A percentile compares a stretch with the other conserved stretches of the same genome.
Conservation (phyloP, 768 basidiomycete genomes). For the Boletus insuetus region DNA sequence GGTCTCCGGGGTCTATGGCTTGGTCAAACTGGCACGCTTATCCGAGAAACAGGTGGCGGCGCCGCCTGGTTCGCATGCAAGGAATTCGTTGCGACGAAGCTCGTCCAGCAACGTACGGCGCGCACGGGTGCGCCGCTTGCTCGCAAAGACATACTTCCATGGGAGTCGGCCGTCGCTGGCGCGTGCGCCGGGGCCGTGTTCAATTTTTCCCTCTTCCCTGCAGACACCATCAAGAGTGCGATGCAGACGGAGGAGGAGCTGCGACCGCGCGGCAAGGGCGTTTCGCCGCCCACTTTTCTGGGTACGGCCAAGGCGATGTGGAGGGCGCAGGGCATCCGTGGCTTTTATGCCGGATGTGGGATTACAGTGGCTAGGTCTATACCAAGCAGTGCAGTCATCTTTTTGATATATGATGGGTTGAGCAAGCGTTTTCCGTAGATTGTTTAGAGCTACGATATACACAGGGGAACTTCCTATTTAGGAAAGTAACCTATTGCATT, state of each 20-base stretch:
- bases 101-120: conserved; percentile 50
- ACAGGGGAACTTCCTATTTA: background rate
- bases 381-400: conserved; percentile 90
- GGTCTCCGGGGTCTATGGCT: conserved; percentile 93
- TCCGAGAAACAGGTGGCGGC: conserved; percentile 90
- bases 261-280: conserved; percentile 44
- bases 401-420: conserved; percentile 86
- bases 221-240: conserved; percentile 90
- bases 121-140: conserved; percentile 23
- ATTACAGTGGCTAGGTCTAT: conserved; percentile 84
- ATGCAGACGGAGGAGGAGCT: conserved; percentile 95
- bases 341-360: conserved; percentile 91
- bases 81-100: conserved; percentile 64
- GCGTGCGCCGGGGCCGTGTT: conserved; percentile 84
- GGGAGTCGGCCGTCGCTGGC: conserved; percentile 85
- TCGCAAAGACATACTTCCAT: conserved; percentile 56
- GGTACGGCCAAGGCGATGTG: conserved; percentile 71
- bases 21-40: conserved; percentile 89
- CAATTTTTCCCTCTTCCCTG: conserved; percentile 90
- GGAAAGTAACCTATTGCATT: background rate
- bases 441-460: background rate
- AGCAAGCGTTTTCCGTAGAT: conserved; percentile 46
- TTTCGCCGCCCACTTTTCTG: conserved; percentile 42
- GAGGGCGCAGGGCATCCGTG: conserved; percentile 68
- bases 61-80: conserved; percentile 91